A percentile compares a stretch with the other conserved stretches of the same genome.
phyloP scores from a whole-genome alignment of 495 filamentous ascomycete species.

The Aspergillus panamensis region DNA sequence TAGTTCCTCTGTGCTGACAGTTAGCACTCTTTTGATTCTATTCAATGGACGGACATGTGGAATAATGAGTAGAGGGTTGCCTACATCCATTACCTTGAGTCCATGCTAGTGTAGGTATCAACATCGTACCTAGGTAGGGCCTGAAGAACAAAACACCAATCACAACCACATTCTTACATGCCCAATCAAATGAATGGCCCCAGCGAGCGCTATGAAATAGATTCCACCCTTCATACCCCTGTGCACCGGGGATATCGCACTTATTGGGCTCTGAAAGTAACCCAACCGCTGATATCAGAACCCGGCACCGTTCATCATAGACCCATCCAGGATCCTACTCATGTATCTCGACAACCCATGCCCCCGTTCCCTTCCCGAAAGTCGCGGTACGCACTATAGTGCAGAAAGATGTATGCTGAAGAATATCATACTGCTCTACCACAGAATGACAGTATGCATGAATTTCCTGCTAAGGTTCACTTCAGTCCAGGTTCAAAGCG shows the following conservation, averaged over 20 bases:
- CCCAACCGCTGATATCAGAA: slow-evolving; percentile 48
- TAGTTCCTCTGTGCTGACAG: slow-evolving; percentile 25
- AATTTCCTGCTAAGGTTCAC: slow-evolving; percentile 37
- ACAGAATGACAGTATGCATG: slow-evolving; percentile 43
- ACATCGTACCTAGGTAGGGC: too few species aligned
- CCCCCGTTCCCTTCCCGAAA: slow-evolving; percentile 33
- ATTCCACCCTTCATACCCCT: slow-evolving; percentile 46
- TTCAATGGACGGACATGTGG: too few species aligned
- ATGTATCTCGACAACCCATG: slow-evolving; percentile 44
- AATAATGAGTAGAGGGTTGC: slow-evolving; percentile 38
- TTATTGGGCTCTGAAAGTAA: slow-evolving; percentile 40
- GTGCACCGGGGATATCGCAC: slow-evolving; percentile 45
- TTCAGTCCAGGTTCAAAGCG: slow-evolving; percentile 45
- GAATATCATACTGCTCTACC: slow-evolving; percentile 41
- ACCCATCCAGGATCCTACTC: slow-evolving; percentile 28
- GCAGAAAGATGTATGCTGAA: slow-evolving; percentile 39
- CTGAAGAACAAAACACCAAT: slow-evolving; percentile 37
- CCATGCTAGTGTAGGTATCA: too few species aligned
- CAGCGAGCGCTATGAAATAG: slow-evolving; percentile 59
- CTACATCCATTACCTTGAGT: slow-evolving; percentile 37
- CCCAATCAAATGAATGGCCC: slow-evolving; percentile 53
- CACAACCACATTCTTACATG: slow-evolving; percentile 52
- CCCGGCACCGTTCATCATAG: slow-evolving; percentile 33
- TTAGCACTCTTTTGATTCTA: neutral
- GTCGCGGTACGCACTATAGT: slow-evolving; percentile 36